A percentile compares a stretch with the other conserved stretches of the same genome.
Conservation (phyloP, 2,329 filamentous ascomycete genomes). For the Venturia carpophila region DNA sequence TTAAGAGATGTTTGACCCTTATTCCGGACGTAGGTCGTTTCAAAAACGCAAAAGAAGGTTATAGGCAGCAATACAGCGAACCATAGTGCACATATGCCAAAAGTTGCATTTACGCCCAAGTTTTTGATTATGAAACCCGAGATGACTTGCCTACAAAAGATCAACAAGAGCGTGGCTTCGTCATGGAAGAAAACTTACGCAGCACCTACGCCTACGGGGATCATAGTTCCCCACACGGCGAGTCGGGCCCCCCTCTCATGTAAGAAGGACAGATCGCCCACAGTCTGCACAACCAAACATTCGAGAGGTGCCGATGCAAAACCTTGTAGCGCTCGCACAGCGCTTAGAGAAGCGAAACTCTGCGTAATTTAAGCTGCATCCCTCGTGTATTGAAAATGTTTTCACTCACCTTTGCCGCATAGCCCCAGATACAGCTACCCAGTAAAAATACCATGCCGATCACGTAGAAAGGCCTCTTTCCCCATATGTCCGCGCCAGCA, state of each 20-base stretch:
- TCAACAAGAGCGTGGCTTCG: background rate
- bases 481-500: constrained; percentile 45
- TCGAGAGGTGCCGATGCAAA: constrained; percentile 43
- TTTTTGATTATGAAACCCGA: constrained; percentile 36
- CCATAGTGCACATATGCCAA: constrained; percentile 35
- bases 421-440: constrained; percentile 42
- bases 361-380: constrained; percentile 17
- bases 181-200: constrained; percentile 18
- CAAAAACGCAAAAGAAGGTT: constrained; percentile 28
- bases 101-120: constrained; percentile 36
- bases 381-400: background rate
- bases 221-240: constrained; percentile 35
- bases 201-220: constrained; percentile 35
- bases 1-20: background rate
- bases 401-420: constrained; percentile 27
- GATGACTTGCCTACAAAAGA: constrained; percentile 27
- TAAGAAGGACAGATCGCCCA: constrained; percentile 39
- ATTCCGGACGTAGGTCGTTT: constrained; percentile 25
- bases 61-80: constrained; percentile 28
- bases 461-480: constrained; percentile 42
- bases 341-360: constrained; percentile 40
- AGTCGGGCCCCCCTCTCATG: constrained; percentile 34
- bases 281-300: constrained; percentile 45
- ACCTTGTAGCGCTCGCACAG: constrained; percentile 40
- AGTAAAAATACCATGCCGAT: constrained; percentile 41